Percentiles rank a stretch among this genome's conserved stretches.
phyloP scores from a whole-genome alignment of 768 basidiomycete species.

The Tricholoma bakamatsutake region DNA sequence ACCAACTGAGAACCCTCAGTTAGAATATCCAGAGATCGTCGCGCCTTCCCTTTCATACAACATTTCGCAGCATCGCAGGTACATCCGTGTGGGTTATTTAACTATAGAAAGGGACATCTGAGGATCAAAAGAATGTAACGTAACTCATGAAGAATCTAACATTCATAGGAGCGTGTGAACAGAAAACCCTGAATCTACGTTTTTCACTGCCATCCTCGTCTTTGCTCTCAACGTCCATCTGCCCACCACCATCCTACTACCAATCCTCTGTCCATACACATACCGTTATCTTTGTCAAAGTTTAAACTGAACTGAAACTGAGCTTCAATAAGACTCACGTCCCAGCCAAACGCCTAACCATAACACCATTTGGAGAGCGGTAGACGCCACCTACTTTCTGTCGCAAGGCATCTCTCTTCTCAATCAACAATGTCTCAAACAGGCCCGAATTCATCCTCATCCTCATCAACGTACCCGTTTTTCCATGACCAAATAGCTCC shows the following conservation, averaged over 20 bases:
- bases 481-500: slow-evolving; percentile 4
- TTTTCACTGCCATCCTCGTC: neutral
- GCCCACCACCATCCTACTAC: neutral
- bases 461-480: slow-evolving; percentile 23
- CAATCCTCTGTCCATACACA: neutral
- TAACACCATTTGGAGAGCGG: neutral
- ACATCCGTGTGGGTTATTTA: too few relatives aligned
- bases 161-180: neutral
- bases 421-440: slow-evolving; percentile 16
- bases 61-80: too few relatives aligned
- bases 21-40: too few relatives aligned
- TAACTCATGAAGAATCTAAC: too few relatives aligned
- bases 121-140: too few relatives aligned
- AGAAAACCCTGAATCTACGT: neutral
- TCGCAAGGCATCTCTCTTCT: neutral
- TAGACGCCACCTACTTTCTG: neutral
- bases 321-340: neutral
- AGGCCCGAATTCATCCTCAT: slow-evolving; percentile 10
- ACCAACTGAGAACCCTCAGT: too few relatives aligned
- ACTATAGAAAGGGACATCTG: too few relatives aligned
- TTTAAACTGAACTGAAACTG: neutral
- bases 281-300: neutral
- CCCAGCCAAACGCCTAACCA: neutral
- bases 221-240: slow-evolving; percentile 3
- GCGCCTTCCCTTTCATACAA: too few relatives aligned